Base-by-base conservation (phyloP, 768 basidiomycete species). In the Suillus subluteus region DNA sequence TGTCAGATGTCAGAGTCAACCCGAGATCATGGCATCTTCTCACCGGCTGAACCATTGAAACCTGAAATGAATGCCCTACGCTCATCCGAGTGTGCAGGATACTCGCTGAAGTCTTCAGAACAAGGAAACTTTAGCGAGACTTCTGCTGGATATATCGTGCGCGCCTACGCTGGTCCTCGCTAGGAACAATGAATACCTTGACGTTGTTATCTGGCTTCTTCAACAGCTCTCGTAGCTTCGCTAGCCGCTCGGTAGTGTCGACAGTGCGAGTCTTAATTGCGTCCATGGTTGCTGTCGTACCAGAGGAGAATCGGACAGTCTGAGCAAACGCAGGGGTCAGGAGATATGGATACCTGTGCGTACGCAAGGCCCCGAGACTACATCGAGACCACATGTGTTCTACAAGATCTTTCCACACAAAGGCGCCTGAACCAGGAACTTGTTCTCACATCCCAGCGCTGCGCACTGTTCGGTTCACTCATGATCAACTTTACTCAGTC, bases 21-120 rank as follows among this genome's bases (percentile, higher is more conserved):
- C 44, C 1, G 15, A 50, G 37, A 58, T 26, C 2, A 8, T 46
- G 41, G 23, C 7, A 62, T n/a, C 11, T 62, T 73, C 80, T 71
- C 68, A 88, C 96, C 96, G 73, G 97, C 96, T 46, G 95, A 97
- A 32, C 98, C 98, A 66, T 86, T 94, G 80, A 98, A 99, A 13
- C 94, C 94, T 40, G 94, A 96, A 69, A 99, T 94, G 80, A 87
- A 99, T 0, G 87, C 92, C 32, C 97, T 85, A 65, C 95, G 83
- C 65, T 90, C 82, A 80, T 98, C 95, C 69, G 91, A 94, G 40
- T 86, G 83, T 11, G 96, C 92, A 21, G 91, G 85, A 77, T 96
- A 97, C 76, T 97, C 96, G 79, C 94, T 96, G 8, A 85, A 89
- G 78, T 96, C 95, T 96, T 67, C n/a, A 62, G 26, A 44, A 56